Evolutionary conservation across 805 yeast genomes (phyloP), one percentile per base, ranked within the genome.

Genomic region (Zygosaccharomyces rouxii): DNA sequence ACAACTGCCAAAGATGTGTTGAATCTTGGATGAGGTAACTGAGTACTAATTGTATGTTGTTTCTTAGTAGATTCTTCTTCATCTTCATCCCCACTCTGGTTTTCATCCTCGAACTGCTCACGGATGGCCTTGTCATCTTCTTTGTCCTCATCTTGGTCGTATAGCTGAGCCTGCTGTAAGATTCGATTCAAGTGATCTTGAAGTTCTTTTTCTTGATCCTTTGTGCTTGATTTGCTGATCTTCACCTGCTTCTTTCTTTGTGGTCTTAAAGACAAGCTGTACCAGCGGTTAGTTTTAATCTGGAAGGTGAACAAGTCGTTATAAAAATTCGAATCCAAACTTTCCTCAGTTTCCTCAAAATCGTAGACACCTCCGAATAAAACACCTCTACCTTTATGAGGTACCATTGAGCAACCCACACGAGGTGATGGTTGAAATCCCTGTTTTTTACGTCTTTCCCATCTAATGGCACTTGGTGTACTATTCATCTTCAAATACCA

Each of bases 331-430:
- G 96, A 88, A 40, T 86, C 92, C 52, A 92, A 70, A 46, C 86
- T 79, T 68, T 94, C 98, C 66, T 92, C 98, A 11, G 96, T 92
- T 68, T 92, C 99, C 57, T 90, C 96, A 52, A 78, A 86, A 67
- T 92, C 98, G 60, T 79, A 90, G 11, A 94, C 99, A 58, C 98
- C 98, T 33, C 98, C 98, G 71, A 92, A 94, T 62, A 90, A 60
- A 7, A 92, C 77, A 49, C 97, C 97, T 71, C 97, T 81, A 50
- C 95, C 95, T 58, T 87, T 86, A 68, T 92, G 98, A 55, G 76
- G 76, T 7, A 83, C 89, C 83, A 92, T 79, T 3, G 95, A 83
- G 62, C 95, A 86, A 0, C 99, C 98, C n/a, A 88, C 97, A 58
- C 98, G 78, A 11, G 97, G 86, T 1, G 92, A 80, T 3, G 97